A percentile compares a stretch with the other conserved stretches of the same genome.
Conservation (phyloP, 2,329 filamentous ascomycete species). For the Colletotrichum salicis region DNA sequence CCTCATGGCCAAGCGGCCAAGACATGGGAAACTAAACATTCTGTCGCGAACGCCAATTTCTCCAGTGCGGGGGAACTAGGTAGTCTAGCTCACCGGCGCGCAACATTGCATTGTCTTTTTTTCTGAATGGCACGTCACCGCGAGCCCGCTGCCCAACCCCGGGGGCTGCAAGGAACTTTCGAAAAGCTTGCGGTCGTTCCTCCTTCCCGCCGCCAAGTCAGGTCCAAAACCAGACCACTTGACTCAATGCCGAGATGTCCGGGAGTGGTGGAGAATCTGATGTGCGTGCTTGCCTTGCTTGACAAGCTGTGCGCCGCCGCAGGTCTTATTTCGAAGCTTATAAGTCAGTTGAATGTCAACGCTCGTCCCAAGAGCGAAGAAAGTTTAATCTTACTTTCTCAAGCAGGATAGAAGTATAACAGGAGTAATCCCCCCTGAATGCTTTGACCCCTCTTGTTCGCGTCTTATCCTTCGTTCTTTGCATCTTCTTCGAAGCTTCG, state of each 20-base stretch:
- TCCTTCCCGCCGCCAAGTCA: background rate
- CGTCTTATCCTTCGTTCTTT: constrained; percentile 8
- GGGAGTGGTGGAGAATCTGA: constrained; percentile 18
- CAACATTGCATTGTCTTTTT: constrained; percentile 19
- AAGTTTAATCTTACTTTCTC: constrained; percentile 16
- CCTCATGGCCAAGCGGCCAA: constrained; percentile 18
- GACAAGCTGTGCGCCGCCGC: constrained; percentile 14
- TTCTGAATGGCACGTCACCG: constrained; percentile 19
- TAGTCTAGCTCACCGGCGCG: constrained; percentile 6
- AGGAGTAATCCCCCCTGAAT: constrained; percentile 7
- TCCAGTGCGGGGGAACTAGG: constrained; percentile 15
- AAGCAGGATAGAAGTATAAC: constrained; percentile 14
- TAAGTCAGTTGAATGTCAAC: constrained; percentile 26
- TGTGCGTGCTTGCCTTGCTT: background rate
- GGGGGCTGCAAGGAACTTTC: constrained; percentile 5
- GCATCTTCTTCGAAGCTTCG: background rate
- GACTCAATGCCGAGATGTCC: constrained; percentile 31
- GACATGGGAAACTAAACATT: constrained; percentile 26
- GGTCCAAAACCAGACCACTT: constrained; percentile 9
- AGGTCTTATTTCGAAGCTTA: background rate
- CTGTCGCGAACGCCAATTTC: background rate
- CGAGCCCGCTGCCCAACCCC: background rate
- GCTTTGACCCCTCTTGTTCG: constrained; percentile 31
- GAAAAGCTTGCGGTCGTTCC: constrained; percentile 23
- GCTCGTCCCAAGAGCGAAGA: constrained; percentile 25